These are phyloP conservation scores for Boletus coccyginus DNA, from an alignment of 768 basidiomycete species.

Conservation along the genomic window DNA sequence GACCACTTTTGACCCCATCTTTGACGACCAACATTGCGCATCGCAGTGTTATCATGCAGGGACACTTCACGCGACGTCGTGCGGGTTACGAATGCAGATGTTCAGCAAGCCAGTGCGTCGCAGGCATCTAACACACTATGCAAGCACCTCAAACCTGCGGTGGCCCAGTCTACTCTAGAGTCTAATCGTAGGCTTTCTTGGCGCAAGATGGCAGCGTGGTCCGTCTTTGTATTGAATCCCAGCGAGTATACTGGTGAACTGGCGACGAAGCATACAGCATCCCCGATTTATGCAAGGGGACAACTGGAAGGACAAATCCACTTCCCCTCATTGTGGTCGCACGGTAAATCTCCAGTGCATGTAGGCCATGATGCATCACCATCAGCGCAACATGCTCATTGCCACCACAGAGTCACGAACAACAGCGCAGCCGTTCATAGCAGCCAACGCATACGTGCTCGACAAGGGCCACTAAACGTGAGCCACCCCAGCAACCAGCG, in stretches of 20 bases:
- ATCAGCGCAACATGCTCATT: neutral
- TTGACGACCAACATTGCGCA: neutral
- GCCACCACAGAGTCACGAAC: neutral
- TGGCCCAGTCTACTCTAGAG: no score
- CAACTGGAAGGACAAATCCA: no score
- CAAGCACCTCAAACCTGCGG: neutral
- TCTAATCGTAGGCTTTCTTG: neutral
- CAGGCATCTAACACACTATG: neutral
- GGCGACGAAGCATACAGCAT: neutral
- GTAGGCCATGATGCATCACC: neutral
- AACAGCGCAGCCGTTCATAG: neutral
- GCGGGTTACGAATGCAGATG: no score
- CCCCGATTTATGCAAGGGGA: neutral
- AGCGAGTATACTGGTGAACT: neutral
- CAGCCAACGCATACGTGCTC: neutral
- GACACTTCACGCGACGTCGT: no score
- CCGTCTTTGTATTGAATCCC: no score
- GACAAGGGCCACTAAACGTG: constrained; percentile 1
- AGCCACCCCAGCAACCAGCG: constrained; percentile 2
- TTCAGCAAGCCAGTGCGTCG: neutral
- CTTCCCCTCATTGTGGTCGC: neutral
- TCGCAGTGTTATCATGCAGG: no score
- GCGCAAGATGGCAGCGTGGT: neutral
- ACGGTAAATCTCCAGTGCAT: neutral
- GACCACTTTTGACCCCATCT: neutral